Evolutionary conservation across 495 filamentous ascomycete species (phyloP), one percentile per base, ranked within the genome.

Genomic region (Zalerion maritima): DNA sequence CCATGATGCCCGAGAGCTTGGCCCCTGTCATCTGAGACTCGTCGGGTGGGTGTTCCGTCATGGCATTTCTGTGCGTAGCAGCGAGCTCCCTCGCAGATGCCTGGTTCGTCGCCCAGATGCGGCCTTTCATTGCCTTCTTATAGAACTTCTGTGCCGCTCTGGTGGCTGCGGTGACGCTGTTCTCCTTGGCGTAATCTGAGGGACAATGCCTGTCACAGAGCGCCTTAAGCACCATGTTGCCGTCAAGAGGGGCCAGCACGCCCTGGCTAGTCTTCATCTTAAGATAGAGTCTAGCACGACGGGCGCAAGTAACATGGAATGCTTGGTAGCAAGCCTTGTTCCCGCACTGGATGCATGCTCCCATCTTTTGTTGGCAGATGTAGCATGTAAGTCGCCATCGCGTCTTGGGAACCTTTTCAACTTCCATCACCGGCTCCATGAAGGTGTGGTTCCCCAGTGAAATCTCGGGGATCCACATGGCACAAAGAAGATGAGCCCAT

Each of bases 381-480:
- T 96, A 99, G 58, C 89, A 99, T 16, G 69, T 71, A 37, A 99
- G 57, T 55, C 83, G 87, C 87, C 87, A 96, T 42, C 89, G 69
- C 27, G 75, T 80, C 47, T 78, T 85, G 3, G 89, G 89, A 5
- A 99, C 86, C 49, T 93, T 92, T 45, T 96, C 89, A 35, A 99
- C 81, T 35, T 96, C 89, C 58, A 87, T 85, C 28, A 99, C 84
- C 1, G 89, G 89, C 48, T 99, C 89, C 83, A 94, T 94, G 46
- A 94, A 84, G 11, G 84, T 89, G 6, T 80, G 75, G 42, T 99
- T 99, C n/a, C 83, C 89, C 14, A 99, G 67, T 5, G 78, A 80
- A 7, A 96, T 81, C 53, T 99, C 89, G 2, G 91, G 87, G 43
- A 99, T 94, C 89, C 89, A 99, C 49, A 96, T 82, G 16, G 89